Evolutionary conservation across 2,329 filamentous ascomycete genomes (phyloP).

Genomic region (Davidsoniella virescens): DNA sequence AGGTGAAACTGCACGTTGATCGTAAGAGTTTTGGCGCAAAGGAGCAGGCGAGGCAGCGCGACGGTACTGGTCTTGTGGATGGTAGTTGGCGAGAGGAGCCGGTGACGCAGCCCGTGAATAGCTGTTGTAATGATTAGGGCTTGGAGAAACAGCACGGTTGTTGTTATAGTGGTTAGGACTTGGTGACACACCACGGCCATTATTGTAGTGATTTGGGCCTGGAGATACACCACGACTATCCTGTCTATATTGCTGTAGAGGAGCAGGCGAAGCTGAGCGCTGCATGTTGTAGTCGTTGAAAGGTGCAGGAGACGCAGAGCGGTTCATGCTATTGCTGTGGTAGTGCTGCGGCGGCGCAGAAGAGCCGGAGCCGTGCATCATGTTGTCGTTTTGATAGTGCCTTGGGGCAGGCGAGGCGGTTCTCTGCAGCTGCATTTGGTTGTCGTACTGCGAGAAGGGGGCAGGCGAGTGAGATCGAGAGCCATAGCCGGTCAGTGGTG

Average conservation of each 20-base stretch:
- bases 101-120: conserved; percentile 26
- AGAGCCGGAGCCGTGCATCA: conserved; percentile 12
- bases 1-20: conserved; percentile 11
- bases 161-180: conserved; percentile 19
- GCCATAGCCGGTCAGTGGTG: conserved; percentile 9
- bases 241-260: conserved; percentile 16
- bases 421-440: conserved; percentile 20
- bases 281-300: conserved; percentile 18
- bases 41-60: conserved; percentile 17
- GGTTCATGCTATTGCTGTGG: conserved; percentile 8
- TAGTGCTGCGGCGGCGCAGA: conserved; percentile 12
- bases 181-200: conserved; percentile 26
- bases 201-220: conserved; percentile 17
- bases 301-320: conserved; percentile 15
- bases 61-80: conserved; percentile 15
- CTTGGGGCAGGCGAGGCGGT: conserved; percentile 24
- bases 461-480: conserved; percentile 16
- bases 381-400: conserved; percentile 15
- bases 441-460: conserved; percentile 14
- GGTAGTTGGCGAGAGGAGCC: conserved; percentile 17
- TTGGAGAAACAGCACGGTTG: conserved; percentile 17
- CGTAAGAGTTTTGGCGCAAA: conserved; percentile 11
- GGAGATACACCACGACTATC: conserved; percentile 20
- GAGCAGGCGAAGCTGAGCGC: conserved; percentile 7
- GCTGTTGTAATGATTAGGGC: conserved; percentile 16